Percentiles rank a stretch among this genome's conserved stretches.
Conservation (phyloP, 2,329 filamentous ascomycete species). For the Calcarisporium arbuscula region DNA sequence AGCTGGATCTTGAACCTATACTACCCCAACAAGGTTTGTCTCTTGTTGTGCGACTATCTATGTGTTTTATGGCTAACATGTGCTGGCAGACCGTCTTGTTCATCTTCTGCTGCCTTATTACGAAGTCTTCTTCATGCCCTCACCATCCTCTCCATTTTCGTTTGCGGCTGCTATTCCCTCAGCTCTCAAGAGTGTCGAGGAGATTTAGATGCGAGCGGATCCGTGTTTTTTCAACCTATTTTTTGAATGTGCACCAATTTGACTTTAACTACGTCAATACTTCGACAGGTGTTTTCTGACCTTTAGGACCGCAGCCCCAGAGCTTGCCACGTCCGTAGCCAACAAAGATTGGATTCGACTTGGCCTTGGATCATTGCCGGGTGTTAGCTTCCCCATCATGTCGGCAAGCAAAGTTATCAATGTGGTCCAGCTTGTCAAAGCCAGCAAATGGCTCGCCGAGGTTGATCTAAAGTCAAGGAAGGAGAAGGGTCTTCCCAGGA, state of each 20-base stretch:
- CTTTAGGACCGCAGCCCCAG: constrained; percentile 86
- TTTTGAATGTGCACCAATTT: no score
- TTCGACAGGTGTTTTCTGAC: constrained; percentile 77
- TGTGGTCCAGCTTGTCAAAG: constrained; percentile 87
- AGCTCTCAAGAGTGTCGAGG: constrained; percentile 60
- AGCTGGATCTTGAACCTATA: constrained; percentile 91
- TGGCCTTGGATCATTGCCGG: constrained; percentile 65
- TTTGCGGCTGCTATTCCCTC: constrained; percentile 82
- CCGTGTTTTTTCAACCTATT: no score
- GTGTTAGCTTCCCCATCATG: constrained; percentile 82
- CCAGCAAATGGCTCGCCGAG: constrained; percentile 85
- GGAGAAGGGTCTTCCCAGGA: constrained; percentile 44
- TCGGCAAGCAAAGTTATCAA: constrained; percentile 89
- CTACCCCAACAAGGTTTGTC: constrained; percentile 87
- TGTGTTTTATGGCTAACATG: constrained; percentile 3
- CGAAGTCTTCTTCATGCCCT: constrained; percentile 98
- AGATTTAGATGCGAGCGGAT: constrained; percentile 40
- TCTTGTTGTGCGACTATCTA: no score
- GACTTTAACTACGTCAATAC: constrained; percentile 59
- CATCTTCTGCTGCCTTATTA: constrained; percentile 82
- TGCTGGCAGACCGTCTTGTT: constrained; percentile 73
- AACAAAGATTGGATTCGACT: constrained; percentile 84
- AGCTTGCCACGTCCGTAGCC: constrained; percentile 82
- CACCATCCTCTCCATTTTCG: constrained; percentile 94
- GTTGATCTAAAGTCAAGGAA: constrained; percentile 68